phyloP scores from a whole-genome alignment of 371 early-diverging fungal species.

The Rhizopus stolonifer region DNA sequence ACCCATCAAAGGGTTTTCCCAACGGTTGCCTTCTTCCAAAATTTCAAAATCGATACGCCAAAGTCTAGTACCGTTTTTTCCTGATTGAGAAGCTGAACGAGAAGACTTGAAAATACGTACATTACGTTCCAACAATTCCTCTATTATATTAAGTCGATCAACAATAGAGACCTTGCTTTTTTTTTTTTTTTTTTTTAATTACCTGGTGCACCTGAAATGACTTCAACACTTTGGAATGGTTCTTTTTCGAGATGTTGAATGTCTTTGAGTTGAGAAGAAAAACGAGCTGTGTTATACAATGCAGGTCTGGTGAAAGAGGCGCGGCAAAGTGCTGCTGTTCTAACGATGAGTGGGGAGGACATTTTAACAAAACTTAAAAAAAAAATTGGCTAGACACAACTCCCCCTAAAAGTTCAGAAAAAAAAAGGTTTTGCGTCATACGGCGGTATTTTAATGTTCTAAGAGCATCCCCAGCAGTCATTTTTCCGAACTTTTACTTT shows the following conservation, averaged over 20 bases:
- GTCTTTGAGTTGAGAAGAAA: slow-evolving; percentile 24
- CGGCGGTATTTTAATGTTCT: too few species aligned
- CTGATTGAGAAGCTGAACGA: slow-evolving; percentile 86
- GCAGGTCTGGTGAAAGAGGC: slow-evolving; percentile 25
- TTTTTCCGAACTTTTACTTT: too few species aligned
- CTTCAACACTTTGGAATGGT: slow-evolving; percentile 30
- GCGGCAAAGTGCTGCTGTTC: slow-evolving; percentile 27
- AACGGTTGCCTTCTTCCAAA: slow-evolving; percentile 73
- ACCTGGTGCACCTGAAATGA: slow-evolving; percentile 54
- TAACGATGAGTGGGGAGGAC: slow-evolving; percentile 31
- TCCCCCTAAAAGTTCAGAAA: neutral
- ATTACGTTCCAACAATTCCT: slow-evolving; percentile 61
- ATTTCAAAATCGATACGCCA: slow-evolving; percentile 91
- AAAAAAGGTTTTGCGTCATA: neutral
- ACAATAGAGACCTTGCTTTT: neutral
- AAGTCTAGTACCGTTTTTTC: slow-evolving; percentile 70
- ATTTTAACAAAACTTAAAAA: slow-evolving; percentile 7
- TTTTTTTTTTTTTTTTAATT: slow-evolving; percentile 3
- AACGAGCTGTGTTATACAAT: slow-evolving; percentile 20
- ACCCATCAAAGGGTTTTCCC: slow-evolving; percentile 94
- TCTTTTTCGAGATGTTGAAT: slow-evolving; percentile 31
- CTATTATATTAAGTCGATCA: slow-evolving; percentile 19
- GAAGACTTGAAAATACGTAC: slow-evolving; percentile 87
- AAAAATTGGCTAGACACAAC: neutral
- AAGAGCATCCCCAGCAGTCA: too few species aligned